Evolutionary conservation across 2,329 filamentous ascomycete genomes (phyloP), one percentile per base, ranked within the genome.

Genomic region (Diaporthe sp.): DNA sequence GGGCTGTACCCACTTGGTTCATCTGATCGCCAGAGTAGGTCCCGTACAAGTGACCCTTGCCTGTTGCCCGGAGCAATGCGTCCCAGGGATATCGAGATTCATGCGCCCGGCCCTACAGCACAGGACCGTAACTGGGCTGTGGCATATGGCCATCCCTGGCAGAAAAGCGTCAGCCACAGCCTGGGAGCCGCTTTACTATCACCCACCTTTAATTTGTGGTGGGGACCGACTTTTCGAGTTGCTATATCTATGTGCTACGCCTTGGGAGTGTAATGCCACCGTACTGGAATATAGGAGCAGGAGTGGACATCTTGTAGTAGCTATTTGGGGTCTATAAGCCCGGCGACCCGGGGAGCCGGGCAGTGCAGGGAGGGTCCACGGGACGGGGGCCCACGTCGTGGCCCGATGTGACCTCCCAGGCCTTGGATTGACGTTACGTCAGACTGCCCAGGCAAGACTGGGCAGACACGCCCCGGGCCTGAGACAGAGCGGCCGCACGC

Each of bases 1-100:
- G 8, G 0, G 28, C 25, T 28, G 65, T 55, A 69, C 7, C 65
- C 65, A 69, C 65, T 25, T 69, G 49, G 65, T 69, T 69, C 65
- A 69, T 69, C 65, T 69, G 49, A 69, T 69, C 65, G 65, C 65
- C 65, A 28, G 19, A 22, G 10, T 62, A 10, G 62, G 22, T 69
- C 65, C 49, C 65, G 49, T 53, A 49, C 10, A 34, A 19, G 31
- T 28, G 25, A 65, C 17, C 58, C 58, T 57, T 57, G 31, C 34
- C 15, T 59, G 49, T 39, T 25, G 34, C 15, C 4, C 12, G 34
- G 37, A 12, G 22, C 8, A 59, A 62, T 44, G 37, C 59, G 59
- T 44, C 13, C 28, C 44, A 25, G 39, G 39, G 28, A 49, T 37
- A 39, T 53, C 46, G 65, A 55, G 22, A 69, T 69, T 69, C 65